A percentile compares a stretch with the other conserved stretches of the same genome.
Conservation (phyloP, 306 rosid species). For the Gynostemma pentaphyllum region DNA sequence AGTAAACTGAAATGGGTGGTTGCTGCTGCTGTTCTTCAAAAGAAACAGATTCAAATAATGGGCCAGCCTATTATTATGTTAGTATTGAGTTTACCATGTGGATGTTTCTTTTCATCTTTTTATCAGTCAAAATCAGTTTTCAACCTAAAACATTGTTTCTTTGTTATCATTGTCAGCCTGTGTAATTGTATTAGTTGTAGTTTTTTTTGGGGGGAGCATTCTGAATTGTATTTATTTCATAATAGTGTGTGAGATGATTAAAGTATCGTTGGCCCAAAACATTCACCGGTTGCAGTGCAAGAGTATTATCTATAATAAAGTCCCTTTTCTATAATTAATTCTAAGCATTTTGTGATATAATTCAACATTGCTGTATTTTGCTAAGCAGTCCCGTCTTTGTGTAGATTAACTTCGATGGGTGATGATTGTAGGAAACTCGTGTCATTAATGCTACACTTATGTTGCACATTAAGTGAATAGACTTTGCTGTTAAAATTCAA, state of each 20-base stretch:
- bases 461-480: background rate
- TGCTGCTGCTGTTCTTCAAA: constrained; percentile 73
- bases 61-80: constrained; percentile 50
- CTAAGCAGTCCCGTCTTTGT: background rate
- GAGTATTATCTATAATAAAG: background rate
- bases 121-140: background rate
- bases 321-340: background rate
- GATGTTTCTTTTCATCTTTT: constrained; percentile 3
- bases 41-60: constrained; percentile 35
- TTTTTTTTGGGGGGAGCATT: too few species aligned
- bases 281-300: background rate
- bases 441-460: background rate
- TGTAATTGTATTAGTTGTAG: background rate
- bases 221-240: too few species aligned
- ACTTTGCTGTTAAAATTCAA: background rate
- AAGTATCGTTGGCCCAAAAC: background rate
- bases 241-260: background rate
- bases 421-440: background rate
- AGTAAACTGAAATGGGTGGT: constrained; percentile 62
- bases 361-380: background rate
- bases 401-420: background rate
- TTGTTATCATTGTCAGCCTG: background rate
- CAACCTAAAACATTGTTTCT: background rate
- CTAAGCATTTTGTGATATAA: background rate
- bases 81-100: constrained; percentile 19